Conservation (phyloP, 768 basidiomycete species). For the Suillus decipiens region DNA sequence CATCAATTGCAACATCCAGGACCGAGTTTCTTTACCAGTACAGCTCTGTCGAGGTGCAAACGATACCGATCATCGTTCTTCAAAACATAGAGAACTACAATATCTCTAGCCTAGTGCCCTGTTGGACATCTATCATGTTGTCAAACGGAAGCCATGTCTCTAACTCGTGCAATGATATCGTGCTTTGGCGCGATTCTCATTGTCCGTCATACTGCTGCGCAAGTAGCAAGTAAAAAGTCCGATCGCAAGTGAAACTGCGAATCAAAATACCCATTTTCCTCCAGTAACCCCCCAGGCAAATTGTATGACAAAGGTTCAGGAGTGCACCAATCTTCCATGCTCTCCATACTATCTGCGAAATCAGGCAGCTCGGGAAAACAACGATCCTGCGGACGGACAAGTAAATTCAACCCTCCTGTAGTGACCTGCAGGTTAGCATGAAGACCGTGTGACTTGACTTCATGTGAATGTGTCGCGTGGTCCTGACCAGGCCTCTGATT, state of each 20-base stretch:
- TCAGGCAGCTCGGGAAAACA: not conserved
- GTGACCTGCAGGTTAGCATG: not conserved
- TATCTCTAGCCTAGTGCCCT: not conserved
- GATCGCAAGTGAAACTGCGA: not conserved
- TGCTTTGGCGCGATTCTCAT: not conserved
- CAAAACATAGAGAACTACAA: not conserved
- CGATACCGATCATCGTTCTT: not conserved
- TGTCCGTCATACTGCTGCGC: not conserved
- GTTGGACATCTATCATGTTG: not conserved
- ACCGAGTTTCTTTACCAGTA: not conserved
- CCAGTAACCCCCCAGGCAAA: not conserved
- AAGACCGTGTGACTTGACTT: not conserved
- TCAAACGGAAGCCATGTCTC: not conserved
- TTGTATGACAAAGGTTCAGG: not conserved
- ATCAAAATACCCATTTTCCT: not conserved
- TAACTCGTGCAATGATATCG: not conserved
- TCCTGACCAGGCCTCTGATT: slow-evolving; percentile 10
- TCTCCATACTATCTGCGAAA: not conserved
- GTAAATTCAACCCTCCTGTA: not conserved
- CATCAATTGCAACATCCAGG: not conserved
- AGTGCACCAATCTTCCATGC: not conserved
- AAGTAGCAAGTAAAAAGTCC: not conserved
- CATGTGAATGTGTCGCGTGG: not conserved
- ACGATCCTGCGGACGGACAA: not conserved
- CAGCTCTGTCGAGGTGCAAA: not conserved